Evolutionary conservation across 352 stramenopile species (phyloP).

Genomic region (Globisporangium uncinulatum): DNA sequence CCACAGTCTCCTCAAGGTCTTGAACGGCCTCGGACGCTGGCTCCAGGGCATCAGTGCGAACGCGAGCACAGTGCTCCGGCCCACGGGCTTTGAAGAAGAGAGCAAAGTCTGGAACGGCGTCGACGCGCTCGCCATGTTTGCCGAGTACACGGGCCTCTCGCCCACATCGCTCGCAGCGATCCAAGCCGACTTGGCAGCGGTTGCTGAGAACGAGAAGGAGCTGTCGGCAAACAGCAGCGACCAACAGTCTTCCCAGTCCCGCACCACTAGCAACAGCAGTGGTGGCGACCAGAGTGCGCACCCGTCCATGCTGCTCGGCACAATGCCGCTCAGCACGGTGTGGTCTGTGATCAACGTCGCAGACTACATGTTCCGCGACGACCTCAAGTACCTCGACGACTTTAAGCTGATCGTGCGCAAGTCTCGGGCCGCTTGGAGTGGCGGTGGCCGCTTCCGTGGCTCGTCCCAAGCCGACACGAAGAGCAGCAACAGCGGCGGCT

Average conservation of each 20-base stretch:
- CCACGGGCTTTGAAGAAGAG: constrained; percentile 64
- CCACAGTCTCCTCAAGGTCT: constrained; percentile 44
- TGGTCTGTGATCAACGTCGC: constrained; percentile 58
- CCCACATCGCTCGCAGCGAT: constrained; percentile 37
- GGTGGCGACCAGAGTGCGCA: constrained; percentile 11
- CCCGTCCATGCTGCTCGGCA: constrained; percentile 30
- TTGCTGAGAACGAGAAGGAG: constrained; percentile 52
- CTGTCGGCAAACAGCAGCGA: constrained; percentile 23
- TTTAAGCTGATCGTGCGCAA: constrained; percentile 70
- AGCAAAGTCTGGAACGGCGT: constrained; percentile 61
- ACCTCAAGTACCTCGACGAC: constrained; percentile 75
- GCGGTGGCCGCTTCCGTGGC: constrained; percentile 14
- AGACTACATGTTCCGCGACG: constrained; percentile 79
- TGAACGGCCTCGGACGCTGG: constrained; percentile 64
- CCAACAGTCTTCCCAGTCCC: constrained; percentile 4
- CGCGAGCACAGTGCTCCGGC: constrained; percentile 33
- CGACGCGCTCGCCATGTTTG: constrained; percentile 67
- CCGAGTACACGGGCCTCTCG: constrained; percentile 51
- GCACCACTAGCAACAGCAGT: constrained; percentile 12
- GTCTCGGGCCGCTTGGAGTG: constrained; percentile 15
- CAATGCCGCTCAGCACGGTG: constrained; percentile 49
- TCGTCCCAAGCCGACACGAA: constrained; percentile 16
- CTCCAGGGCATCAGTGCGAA: constrained; percentile 39
- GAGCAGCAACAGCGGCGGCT: constrained; percentile 13
- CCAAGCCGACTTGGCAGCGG: constrained; percentile 35